Percentiles rank a stretch among this genome's conserved stretches.
Evolutionary conservation across 2,329 filamentous ascomycete species (phyloP).

Genomic region (Sordariomycetes sp.): DNA sequence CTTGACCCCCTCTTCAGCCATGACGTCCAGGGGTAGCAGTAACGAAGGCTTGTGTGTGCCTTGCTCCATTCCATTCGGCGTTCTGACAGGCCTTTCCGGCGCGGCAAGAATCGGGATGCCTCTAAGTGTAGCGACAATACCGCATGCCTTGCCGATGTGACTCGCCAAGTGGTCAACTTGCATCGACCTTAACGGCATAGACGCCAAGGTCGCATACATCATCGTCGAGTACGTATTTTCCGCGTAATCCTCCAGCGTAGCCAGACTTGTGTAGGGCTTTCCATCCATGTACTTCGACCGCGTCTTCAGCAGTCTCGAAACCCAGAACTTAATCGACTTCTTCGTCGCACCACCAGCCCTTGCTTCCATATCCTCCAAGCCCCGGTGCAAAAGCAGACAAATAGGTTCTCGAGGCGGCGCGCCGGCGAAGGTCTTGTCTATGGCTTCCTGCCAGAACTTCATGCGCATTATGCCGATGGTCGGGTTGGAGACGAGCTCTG

Average conservation of each 20-base stretch:
- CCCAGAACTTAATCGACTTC: constrained; percentile 59
- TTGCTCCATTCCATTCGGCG: constrained; percentile 27
- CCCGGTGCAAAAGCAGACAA: constrained; percentile 70
- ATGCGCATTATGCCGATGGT: constrained; percentile 81
- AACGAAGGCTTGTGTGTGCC: constrained; percentile 42
- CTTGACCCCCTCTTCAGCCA: constrained; percentile 70
- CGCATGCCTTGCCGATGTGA: constrained; percentile 89
- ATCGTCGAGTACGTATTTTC: constrained; percentile 93
- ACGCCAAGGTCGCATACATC: constrained; percentile 77
- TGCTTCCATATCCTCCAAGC: constrained; percentile 52
- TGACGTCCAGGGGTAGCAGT: constrained; percentile 78
- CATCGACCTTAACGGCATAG: constrained; percentile 70
- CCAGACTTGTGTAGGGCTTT: constrained; percentile 66
- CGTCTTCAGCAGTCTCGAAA: constrained; percentile 68
- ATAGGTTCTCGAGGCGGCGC: constrained; percentile 84
- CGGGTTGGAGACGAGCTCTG: constrained; percentile 82
- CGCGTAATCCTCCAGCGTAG: constrained; percentile 74
- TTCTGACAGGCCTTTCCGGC: constrained; percentile 40
- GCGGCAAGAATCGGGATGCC: constrained; percentile 85
- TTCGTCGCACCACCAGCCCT: constrained; percentile 28
- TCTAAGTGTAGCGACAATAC: constrained; percentile 78
- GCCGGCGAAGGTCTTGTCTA: constrained; percentile 69
- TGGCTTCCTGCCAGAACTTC: constrained; percentile 88
- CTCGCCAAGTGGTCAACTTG: constrained; percentile 88
- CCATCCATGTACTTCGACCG: constrained; percentile 79